Base-by-base conservation (phyloP, 2,329 filamentous ascomycete species). In the Fusarium tuaranense region DNA sequence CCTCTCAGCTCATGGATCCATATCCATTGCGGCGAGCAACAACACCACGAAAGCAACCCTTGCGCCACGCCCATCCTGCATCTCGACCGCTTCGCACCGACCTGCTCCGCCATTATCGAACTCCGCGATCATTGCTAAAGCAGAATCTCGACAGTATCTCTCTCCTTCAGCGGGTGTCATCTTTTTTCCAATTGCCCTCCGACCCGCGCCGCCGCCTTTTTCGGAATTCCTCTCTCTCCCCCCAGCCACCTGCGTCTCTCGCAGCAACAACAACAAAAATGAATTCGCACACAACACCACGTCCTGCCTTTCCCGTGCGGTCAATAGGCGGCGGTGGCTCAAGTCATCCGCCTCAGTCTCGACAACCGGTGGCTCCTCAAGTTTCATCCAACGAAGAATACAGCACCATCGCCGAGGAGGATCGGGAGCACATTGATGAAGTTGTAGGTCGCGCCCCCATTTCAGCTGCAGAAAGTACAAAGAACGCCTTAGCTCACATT, bases 361-460 rank as follows among this genome's bases (percentile, higher is more conserved):
- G 78, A 63, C 81, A 82, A 34, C 80, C 82, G 14, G 74, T 81
- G 12, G 78, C 81, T 18, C 81, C 80, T 14, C 82, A 83, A 57
- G 81, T 83, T 7, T 81, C 81, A 13, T 73, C 79, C 25, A 83
- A 83, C 68, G 82, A 84, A 57, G 83, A 84, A 36, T 85, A 84
- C 70, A 81, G 76, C 71, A 79, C 75, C 55, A 84, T 98, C 76
- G 92, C 91, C 22, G 95, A 98, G 80, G 95, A 98, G 84, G 95
- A 98, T 82, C 90, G 93, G 75, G 94, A 97, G 80, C 95, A 98
- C 83, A 96, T 98, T 74, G 94, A 94, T 82, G 95, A 98, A 87
- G 95, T 96, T 74, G 95, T 97, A 89, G 81, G 92, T 87, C 57
- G 41, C 57, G 13, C 22, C 39, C 38, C 39, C 38, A 36, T 36